Evolutionary conservation across 2,329 filamentous ascomycete genomes (phyloP).

Genomic region (Aspergillus sp.): DNA sequence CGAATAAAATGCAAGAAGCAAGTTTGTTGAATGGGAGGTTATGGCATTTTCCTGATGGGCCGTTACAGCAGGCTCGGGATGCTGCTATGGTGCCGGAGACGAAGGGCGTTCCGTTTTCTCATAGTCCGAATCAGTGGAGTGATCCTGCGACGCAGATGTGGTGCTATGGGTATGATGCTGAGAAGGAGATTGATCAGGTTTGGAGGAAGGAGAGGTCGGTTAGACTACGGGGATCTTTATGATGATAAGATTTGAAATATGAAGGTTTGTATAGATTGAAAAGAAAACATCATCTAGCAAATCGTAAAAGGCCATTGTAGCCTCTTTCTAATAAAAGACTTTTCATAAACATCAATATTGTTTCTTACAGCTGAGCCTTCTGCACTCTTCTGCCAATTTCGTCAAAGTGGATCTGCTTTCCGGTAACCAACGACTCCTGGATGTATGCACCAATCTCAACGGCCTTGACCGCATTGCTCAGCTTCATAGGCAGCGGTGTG

Average conservation of each 20-base stretch:
- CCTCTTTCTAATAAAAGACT: too few species aligned
- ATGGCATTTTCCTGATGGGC: conserved; percentile 46
- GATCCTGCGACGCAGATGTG: conserved; percentile 44
- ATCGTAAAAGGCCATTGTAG: too few species aligned
- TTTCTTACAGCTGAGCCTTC: conserved; percentile 17
- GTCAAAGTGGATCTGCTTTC: conserved; percentile 55
- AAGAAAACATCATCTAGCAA: too few species aligned
- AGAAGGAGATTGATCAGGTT: conserved; percentile 8
- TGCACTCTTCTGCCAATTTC: conserved; percentile 47
- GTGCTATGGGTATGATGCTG: conserved; percentile 48
- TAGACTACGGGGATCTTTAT: too few species aligned
- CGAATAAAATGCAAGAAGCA: conserved; percentile 40
- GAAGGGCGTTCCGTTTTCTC: conserved; percentile 28
- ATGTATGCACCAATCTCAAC: conserved; percentile 55
- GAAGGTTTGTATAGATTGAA: too few species aligned
- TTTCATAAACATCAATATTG: neutral
- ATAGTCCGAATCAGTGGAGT: conserved; percentile 47
- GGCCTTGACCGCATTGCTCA: conserved; percentile 53
- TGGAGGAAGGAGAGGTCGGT: too few species aligned
- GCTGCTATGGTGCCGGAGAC: conserved; percentile 39
- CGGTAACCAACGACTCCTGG: conserved; percentile 51
- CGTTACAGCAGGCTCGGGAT: conserved; percentile 39
- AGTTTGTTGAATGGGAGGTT: conserved; percentile 44
- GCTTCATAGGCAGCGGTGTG: conserved; percentile 51
- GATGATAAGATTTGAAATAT: too few species aligned